A percentile compares a stretch with the other conserved stretches of the same genome.
Conservation (phyloP, 208 protist genomes). For the Trypanosoma platydactyli region DNA sequence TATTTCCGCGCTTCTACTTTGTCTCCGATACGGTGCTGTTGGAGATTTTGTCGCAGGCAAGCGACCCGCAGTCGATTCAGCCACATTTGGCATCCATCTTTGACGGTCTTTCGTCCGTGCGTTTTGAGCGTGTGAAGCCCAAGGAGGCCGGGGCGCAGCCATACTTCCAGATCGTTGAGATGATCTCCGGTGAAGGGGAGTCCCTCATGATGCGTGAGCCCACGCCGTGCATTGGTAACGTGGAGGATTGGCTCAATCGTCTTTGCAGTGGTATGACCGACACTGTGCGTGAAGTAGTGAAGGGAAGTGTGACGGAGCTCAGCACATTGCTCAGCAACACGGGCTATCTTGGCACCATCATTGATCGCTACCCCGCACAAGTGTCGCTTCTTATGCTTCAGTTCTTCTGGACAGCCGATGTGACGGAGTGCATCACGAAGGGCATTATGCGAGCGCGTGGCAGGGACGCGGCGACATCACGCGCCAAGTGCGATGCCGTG, state of each 20-base stretch:
- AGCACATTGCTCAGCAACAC: conserved; percentile 82
- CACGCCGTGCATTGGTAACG: conserved; percentile 90
- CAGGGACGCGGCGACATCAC: conserved; percentile 70
- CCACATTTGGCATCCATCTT: conserved; percentile 94
- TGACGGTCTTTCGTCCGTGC: conserved; percentile 89
- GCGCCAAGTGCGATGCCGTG: conserved; percentile 85
- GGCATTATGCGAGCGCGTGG: conserved; percentile 78
- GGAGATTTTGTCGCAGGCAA: conserved; percentile 96
- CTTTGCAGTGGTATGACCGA: conserved; percentile 91
- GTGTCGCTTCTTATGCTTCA: conserved; percentile 96
- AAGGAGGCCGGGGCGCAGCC: conserved; percentile 87
- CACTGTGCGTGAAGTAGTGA: conserved; percentile 90
- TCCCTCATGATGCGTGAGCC: conserved; percentile 84
- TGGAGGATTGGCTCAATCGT: conserved; percentile 94
- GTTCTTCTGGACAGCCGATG: conserved; percentile 96
- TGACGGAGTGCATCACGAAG: conserved; percentile 92
- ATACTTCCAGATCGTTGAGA: conserved; percentile 92
- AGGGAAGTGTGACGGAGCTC: conserved; percentile 88
- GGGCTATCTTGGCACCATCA: conserved; percentile 89
- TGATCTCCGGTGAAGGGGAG: conserved; percentile 92
- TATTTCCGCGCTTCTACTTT: conserved; percentile 99
- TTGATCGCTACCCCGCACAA: conserved; percentile 95
- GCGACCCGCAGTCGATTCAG: conserved; percentile 94
- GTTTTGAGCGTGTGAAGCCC: conserved; percentile 91
- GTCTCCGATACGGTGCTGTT: conserved; percentile 97